Evolutionary conservation across 257 asterid species (phyloP).

Genomic region (Rubia yunnanensis): DNA sequence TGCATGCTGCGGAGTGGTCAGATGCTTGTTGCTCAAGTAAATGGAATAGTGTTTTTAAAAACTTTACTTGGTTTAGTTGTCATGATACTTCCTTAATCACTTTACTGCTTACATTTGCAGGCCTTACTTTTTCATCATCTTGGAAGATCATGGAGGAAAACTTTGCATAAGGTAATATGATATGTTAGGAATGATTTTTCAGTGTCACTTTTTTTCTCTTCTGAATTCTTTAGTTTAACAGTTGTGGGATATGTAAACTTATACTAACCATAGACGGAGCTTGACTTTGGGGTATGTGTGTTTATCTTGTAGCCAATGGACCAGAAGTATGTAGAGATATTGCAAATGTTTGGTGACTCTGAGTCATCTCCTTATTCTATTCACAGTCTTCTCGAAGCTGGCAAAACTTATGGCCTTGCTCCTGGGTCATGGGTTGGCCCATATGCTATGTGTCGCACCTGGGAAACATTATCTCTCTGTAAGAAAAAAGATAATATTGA

Average conservation of each 20-base stretch:
- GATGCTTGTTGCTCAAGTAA: constrained; percentile 98
- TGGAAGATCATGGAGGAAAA: constrained; percentile 95
- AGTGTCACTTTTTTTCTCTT: neutral
- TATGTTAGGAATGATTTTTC: neutral
- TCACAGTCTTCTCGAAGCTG: constrained; percentile 93
- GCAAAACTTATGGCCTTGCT: constrained; percentile 78
- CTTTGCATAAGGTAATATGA: constrained; percentile 49
- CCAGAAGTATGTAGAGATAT: constrained; percentile 54
- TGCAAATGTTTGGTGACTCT: constrained; percentile 81
- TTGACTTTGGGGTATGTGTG: neutral
- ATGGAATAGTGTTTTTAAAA: constrained; percentile 10
- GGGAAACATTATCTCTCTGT: constrained; percentile 68
- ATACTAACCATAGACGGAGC: neutral
- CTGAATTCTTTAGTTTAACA: neutral
- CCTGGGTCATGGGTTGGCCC: constrained; percentile 99
- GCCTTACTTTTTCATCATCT: constrained; percentile 70
- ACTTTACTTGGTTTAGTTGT: neutral
- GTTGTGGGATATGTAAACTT: neutral
- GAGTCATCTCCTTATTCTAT: constrained; percentile 75
- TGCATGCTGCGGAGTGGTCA: constrained; percentile 99
- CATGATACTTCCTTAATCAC: neutral
- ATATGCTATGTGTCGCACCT: constrained; percentile 94
- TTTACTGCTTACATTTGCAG: constrained; percentile 25
- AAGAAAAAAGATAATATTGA: constrained; percentile 32
- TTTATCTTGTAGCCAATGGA: constrained; percentile 53